Evolutionary conservation across 1,139 yeast genomes (phyloP).

Genomic region (Meyerozyma carpophila): DNA sequence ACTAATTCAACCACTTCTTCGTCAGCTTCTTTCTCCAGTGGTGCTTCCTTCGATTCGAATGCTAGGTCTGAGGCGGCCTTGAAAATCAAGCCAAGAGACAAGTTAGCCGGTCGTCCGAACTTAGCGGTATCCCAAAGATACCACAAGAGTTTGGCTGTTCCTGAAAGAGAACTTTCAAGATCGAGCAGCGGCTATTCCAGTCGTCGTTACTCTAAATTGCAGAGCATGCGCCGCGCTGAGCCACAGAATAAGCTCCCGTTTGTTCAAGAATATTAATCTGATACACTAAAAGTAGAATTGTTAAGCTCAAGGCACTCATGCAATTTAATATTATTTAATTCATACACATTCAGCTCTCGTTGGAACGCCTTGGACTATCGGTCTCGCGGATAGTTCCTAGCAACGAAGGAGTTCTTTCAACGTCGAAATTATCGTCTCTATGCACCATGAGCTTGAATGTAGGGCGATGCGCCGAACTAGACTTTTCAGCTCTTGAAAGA

Average conservation of each 20-base stretch:
- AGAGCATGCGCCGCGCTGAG: too few relatives aligned
- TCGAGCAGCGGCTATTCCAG: neutral
- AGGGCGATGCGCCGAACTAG: conserved; percentile 1
- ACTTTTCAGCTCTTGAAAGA: neutral
- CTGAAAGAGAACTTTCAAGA: neutral
- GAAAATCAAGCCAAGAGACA: conserved; percentile 10
- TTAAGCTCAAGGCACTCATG: too few relatives aligned
- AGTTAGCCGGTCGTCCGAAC: neutral
- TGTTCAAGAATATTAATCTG: too few relatives aligned
- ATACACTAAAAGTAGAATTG: too few relatives aligned
- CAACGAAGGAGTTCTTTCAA: neutral
- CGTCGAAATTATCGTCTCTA: conserved; percentile 6
- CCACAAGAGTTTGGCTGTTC: neutral
- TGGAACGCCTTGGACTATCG: neutral
- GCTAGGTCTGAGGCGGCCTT: conserved; percentile 15
- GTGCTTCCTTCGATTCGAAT: conserved; percentile 15
- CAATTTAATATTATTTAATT: too few relatives aligned
- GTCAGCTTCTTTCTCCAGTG: conserved; percentile 8
- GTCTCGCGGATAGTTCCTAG: neutral
- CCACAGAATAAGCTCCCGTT: too few relatives aligned
- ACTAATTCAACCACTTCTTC: conserved; percentile 12
- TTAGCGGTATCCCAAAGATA: neutral
- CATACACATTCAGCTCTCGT: too few relatives aligned
- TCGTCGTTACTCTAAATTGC: neutral
- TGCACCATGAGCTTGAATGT: neutral